Percentiles rank a stretch among this genome's conserved stretches.
phyloP scores from a whole-genome alignment of 192 early-diverging fungal species.

The Coemansia sp. region DNA sequence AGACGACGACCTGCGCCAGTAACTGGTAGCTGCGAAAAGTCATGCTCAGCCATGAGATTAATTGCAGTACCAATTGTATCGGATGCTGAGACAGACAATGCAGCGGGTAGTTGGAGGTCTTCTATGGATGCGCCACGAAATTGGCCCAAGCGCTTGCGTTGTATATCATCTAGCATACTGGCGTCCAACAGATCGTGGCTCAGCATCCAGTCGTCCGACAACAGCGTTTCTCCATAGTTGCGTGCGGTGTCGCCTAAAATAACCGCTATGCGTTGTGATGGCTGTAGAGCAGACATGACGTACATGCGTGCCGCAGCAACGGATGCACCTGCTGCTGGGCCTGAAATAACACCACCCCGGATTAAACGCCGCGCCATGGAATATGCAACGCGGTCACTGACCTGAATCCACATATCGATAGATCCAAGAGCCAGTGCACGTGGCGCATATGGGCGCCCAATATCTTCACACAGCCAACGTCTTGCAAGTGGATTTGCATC shows the following conservation, averaged over 20 bases:
- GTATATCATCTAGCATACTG: slow-evolving; percentile 55
- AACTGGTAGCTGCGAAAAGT: slow-evolving; percentile 88
- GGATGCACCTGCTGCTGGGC: slow-evolving; percentile 66
- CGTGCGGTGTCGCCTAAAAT: slow-evolving; percentile 69
- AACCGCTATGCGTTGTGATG: slow-evolving; percentile 47
- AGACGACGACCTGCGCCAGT: slow-evolving; percentile 64
- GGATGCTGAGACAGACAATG: slow-evolving; percentile 64
- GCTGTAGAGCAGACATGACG: slow-evolving; percentile 32
- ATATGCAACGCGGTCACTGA: slow-evolving; percentile 68
- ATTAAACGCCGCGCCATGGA: slow-evolving; percentile 67
- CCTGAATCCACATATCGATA: slow-evolving; percentile 67
- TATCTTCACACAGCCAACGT: slow-evolving; percentile 70
- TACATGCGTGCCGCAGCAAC: slow-evolving; percentile 62
- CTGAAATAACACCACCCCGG: slow-evolving; percentile 61
- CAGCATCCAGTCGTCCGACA: slow-evolving; percentile 78
- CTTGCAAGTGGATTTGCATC: slow-evolving; percentile 25
- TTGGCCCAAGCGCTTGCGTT: slow-evolving; percentile 61
- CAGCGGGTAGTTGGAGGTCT: slow-evolving; percentile 79
- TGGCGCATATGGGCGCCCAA: slow-evolving; percentile 65
- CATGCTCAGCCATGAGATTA: slow-evolving; percentile 74
- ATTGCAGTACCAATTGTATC: slow-evolving; percentile 63
- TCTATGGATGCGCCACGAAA: slow-evolving; percentile 81
- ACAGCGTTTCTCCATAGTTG: slow-evolving; percentile 67
- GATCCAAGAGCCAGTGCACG: slow-evolving; percentile 52
- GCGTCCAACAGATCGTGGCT: slow-evolving; percentile 73